Evolutionary conservation across 805 yeast species (phyloP), one percentile per base, ranked within the genome.

Genomic region (Lipomyces orientalis): DNA sequence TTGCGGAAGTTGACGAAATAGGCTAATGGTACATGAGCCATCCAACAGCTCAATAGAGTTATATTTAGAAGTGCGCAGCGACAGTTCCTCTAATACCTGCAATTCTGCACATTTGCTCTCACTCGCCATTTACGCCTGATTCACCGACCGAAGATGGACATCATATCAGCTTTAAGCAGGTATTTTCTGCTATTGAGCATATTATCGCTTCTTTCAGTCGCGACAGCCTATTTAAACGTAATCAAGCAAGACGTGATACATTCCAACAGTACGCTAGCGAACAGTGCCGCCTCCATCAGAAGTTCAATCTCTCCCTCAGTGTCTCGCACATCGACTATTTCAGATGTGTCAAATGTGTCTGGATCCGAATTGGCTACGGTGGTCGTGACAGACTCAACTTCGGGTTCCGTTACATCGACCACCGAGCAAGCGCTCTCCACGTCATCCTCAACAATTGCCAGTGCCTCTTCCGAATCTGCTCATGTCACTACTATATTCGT

Each of bases 371-470:
- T 10, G 19, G n/a, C 49, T 2, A 19, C 22, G n/a, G 5, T 7
- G 22, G 8, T 19, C n/a, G 22, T n/a, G 7, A 8, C 22, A 8
- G 49, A 16, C 22, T 43, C 49, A 43, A 9, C 49, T 43, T 43
- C 49, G 16, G 49, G 19, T 7, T 43, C 49, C 7, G 14, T 19
- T 43, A 43, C 49, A 8, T 43, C 49, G 7, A 43, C 22, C 19
- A 43, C 25, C 8, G 49, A 43, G 49, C 49, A 14, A 16, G 16
- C 49, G 19, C 22, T 10, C 29, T 25, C 29, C 49, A 43, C 22
- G 9, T 60, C 78, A 7, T 69, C 71, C 1, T 69, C 75, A 16
- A 75, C 79, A 0, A 71, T 73, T 1, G 54, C 76, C 2, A 74
- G 74, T n/a, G 68, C 71, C 2, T 37, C 70, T 8, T 58, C 73